phyloP scores from a whole-genome alignment of 768 basidiomycete genomes.

The Termitomyces sp. region DNA sequence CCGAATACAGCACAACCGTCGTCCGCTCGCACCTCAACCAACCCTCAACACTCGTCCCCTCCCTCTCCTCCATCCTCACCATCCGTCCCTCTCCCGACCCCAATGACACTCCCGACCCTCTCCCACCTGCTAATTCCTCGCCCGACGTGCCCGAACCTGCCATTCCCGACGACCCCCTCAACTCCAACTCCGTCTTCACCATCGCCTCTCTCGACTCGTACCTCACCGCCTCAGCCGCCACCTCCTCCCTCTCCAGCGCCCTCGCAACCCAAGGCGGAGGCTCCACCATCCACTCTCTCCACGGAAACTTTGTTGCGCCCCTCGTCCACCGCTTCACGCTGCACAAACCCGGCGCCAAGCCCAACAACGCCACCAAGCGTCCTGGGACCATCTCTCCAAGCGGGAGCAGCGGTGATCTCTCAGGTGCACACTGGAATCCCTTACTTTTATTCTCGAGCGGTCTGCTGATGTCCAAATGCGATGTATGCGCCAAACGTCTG shows the following conservation, averaged over 20 bases:
- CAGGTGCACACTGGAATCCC: conserved; percentile 60
- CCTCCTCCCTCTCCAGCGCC: conserved; percentile 51
- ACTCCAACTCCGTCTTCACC: conserved; percentile 50
- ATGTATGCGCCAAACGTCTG: conserved; percentile 76
- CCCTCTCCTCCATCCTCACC: conserved; percentile 73
- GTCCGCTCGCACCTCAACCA: conserved; percentile 49
- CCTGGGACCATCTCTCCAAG: conserved; percentile 33
- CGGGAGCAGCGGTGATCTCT: conserved; percentile 25
- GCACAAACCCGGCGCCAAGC: conserved; percentile 74
- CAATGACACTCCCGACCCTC: conserved; percentile 40
- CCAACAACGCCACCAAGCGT: conserved; percentile 32
- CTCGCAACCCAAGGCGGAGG: conserved; percentile 77
- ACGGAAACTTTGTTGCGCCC: conserved; percentile 40
- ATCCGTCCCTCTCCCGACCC: conserved; percentile 57
- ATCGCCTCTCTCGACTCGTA: conserved; percentile 61
- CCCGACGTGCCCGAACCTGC: background rate
- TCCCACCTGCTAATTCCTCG: conserved; percentile 26
- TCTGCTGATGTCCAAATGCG: conserved; percentile 73
- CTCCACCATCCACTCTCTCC: conserved; percentile 57
- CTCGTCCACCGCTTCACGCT: conserved; percentile 85
- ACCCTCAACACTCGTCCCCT: conserved; percentile 43
- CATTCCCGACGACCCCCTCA: conserved; percentile 32
- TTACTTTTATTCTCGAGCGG: conserved; percentile 76
- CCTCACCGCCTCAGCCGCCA: conserved; percentile 52
- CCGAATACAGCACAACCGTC: conserved; percentile 72